A percentile compares a stretch with the other conserved stretches of the same genome.
phyloP scores from a whole-genome alignment of 805 yeast genomes.

The Hanseniaspora nectarophila region DNA sequence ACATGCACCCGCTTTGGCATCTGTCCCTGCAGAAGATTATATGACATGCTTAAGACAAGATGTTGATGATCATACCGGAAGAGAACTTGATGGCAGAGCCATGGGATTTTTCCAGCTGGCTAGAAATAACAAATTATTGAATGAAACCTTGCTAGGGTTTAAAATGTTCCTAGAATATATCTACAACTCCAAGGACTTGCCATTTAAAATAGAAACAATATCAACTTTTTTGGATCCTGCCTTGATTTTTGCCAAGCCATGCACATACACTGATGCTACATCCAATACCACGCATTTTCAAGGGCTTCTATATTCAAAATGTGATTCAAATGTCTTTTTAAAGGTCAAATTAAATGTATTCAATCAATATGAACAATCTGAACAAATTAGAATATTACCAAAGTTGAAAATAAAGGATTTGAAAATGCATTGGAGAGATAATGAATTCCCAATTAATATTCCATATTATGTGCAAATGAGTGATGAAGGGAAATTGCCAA shows the following conservation, averaged over 20 bases:
- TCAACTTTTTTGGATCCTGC: slow-evolving; percentile 19
- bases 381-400: slow-evolving; percentile 13
- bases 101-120: background rate
- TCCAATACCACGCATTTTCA: slow-evolving; percentile 25
- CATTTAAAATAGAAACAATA: slow-evolving; percentile 7
- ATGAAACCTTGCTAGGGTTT: slow-evolving; percentile 11
- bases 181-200: slow-evolving; percentile 9
- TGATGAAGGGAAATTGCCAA: slow-evolving; percentile 19
- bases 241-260: slow-evolving; percentile 28
- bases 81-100: slow-evolving; percentile 20
- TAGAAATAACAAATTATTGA: background rate
- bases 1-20: slow-evolving; percentile 30
- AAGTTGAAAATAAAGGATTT: slow-evolving; percentile 30
- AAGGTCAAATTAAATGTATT: slow-evolving; percentile 24
- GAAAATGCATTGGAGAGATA: slow-evolving; percentile 35
- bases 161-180: slow-evolving; percentile 13
- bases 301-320: slow-evolving; percentile 9
- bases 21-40: slow-evolving; percentile 27
- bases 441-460: slow-evolving; percentile 27
- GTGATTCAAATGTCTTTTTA: slow-evolving; percentile 16
- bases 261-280: slow-evolving; percentile 27
- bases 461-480: slow-evolving; percentile 19
- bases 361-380: slow-evolving; percentile 26
- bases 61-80: slow-evolving; percentile 22
- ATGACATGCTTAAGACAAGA: slow-evolving; percentile 27